Conservation (phyloP, 2,329 filamentous ascomycete species). For the Alternaria tenuissima region DNA sequence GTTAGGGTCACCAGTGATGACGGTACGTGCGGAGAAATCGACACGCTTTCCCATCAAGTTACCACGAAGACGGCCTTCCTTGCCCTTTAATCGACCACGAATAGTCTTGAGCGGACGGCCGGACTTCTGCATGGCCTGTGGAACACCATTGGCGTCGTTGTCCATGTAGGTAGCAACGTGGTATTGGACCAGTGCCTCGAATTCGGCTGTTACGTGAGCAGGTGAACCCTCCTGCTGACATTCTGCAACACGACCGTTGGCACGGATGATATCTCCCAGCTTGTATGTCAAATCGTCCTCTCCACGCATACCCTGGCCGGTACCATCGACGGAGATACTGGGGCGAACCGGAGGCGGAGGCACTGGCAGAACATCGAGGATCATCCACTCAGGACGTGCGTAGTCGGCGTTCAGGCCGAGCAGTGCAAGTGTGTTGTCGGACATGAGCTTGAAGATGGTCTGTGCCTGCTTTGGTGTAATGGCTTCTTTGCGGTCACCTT, state of each 20-base stretch:
- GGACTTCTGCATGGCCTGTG: constrained; percentile 94
- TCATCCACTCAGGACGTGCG: constrained; percentile 97
- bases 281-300: constrained; percentile 99
- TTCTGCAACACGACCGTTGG: constrained; percentile 92
- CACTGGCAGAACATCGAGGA: constrained; percentile 92
- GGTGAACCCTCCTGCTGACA: constrained; percentile 92
- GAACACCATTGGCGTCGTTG: constrained; percentile 96
- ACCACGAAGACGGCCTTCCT: constrained; percentile 95
- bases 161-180: constrained; percentile 99
- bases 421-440: constrained; percentile 79
- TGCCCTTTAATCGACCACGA: constrained; percentile 96
- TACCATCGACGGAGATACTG: constrained; percentile 96
- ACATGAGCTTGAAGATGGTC: constrained; percentile 85
- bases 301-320: constrained; percentile 87
- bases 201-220: constrained; percentile 88
- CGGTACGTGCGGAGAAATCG: constrained; percentile 98
- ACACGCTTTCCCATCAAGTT: constrained; percentile 98
- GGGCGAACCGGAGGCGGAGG: constrained; percentile 95
- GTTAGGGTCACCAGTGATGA: constrained; percentile 98
- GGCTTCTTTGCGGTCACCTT: constrained; percentile 73
- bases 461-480: constrained; percentile 87
- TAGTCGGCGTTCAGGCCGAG: constrained; percentile 96
- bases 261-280: constrained; percentile 95
- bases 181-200: constrained; percentile 91
- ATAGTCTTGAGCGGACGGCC: constrained; percentile 97